Base-by-base conservation (phyloP, 345 rosid species). In the Populus euphratica region DNA sequence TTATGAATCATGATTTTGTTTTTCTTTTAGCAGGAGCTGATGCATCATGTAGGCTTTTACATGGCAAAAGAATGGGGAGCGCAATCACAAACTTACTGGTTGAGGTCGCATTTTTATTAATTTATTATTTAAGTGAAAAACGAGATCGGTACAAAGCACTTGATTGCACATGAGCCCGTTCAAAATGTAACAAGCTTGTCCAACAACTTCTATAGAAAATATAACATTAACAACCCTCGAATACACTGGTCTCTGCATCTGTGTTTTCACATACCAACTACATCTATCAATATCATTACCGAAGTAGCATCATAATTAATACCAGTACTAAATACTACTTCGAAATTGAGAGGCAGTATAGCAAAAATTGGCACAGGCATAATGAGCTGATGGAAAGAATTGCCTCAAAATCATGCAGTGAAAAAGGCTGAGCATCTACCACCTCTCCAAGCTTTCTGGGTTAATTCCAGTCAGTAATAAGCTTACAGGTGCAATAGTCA, bases 11-110 rank as follows among this genome's bases (percentile, higher is more conserved):
- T 21, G 10, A 56, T 56, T 69, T 78, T 81, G 17, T 44, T 35
- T 39, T 68, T 35, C 18, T 65, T 47, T 79, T 38, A 25, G 43
- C 91, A 96, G 98, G 93, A 92, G 72, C 65, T 92, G 83, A 88
- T 89, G 94, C 99, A 96, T 85, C 99, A 94, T 78, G 80, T 91
- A 70, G 99, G 99, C 73, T 90, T 96, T 31, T 90, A 91, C 85
- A 84, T 92, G 23, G 97, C 94, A 76, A 87, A 84, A 78, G 97
- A 91, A 85, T 89, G 98, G 86, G 98, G 97, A 78, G 99, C 99
- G 90, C 87, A 86, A 31, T 33, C 3, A 41, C 44, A 43, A 8
- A 20, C 38, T 31, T n/a, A 36, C 5, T 33, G n/a, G 39, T 41
- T 50, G 52, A 49, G 36, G 73, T 50, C 18, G 79, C 73, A 76